Evolutionary conservation across 1,139 yeast species (phyloP).

Genomic region (Blastobotrys proliferans): DNA sequence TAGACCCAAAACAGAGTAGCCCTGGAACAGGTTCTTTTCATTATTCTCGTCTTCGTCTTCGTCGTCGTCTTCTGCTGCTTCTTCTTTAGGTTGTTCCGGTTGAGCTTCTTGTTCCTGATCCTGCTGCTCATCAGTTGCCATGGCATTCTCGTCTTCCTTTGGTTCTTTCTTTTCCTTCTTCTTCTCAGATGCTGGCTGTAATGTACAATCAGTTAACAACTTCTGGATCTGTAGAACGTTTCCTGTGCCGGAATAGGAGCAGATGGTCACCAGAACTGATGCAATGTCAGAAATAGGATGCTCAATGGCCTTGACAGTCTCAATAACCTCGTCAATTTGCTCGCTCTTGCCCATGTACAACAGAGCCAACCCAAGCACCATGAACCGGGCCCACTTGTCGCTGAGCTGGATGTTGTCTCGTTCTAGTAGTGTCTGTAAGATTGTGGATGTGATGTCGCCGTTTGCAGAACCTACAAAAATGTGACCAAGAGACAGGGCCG

Average conservation of each 20-base stretch:
- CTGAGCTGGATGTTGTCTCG: constrained; percentile 73
- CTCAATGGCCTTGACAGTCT: constrained; percentile 90
- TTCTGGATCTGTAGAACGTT: constrained; percentile 94
- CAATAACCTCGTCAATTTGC: constrained; percentile 91
- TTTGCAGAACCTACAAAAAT: constrained; percentile 94
- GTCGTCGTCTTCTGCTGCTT: constrained; percentile 28
- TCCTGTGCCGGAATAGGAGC: constrained; percentile 98
- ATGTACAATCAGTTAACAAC: constrained; percentile 80
- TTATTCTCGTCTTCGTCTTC: constrained; percentile 33
- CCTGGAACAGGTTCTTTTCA: constrained; percentile 68
- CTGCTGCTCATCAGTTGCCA: constrained; percentile 7
- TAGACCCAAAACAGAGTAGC: constrained; percentile 89
- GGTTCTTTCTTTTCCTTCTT: constrained; percentile 37
- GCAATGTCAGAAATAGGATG: constrained; percentile 90
- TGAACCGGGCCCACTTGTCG: constrained; percentile 82
- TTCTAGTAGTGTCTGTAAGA: constrained; percentile 85
- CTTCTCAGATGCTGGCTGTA: constrained; percentile 41
- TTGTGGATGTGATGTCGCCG: constrained; percentile 88
- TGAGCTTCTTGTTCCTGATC: neutral
- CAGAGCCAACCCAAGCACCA: constrained; percentile 89
- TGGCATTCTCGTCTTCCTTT: constrained; percentile 28
- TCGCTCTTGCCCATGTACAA: constrained; percentile 93
- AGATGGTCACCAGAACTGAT: constrained; percentile 84
- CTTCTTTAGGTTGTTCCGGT: constrained; percentile 9
- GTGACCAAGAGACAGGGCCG: constrained; percentile 91